Evolutionary conservation across 306 rosid species (phyloP).

Genomic region (Citrullus mucosospermus): DNA sequence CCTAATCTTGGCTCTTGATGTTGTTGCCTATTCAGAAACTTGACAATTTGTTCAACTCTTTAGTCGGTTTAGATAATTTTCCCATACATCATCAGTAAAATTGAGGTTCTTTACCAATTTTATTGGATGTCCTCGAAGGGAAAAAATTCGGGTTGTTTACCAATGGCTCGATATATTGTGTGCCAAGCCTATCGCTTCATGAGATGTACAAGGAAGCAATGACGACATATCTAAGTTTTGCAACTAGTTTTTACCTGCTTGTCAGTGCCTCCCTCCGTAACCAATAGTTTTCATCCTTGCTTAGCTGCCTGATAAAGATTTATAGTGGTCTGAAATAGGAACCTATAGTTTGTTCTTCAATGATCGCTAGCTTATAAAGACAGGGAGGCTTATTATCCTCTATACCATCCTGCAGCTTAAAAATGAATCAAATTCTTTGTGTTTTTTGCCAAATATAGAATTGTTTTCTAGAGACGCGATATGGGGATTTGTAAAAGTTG

Average conservation of each 20-base stretch:
- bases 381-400: background rate
- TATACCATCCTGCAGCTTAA: background rate
- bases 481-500: background rate
- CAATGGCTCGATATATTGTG: background rate
- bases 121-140: background rate
- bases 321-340: background rate
- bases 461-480: background rate
- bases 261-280: background rate
- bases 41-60: background rate
- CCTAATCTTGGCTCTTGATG: background rate
- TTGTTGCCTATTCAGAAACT: background rate
- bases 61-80: background rate
- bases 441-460: background rate
- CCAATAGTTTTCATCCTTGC: background rate
- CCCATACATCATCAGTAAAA: background rate
- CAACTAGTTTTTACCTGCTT: background rate
- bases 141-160: background rate
- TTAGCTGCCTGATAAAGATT: background rate
- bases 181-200: background rate
- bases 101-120: background rate
- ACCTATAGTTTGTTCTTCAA: background rate
- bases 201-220: background rate
- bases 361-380: background rate
- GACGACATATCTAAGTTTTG: background rate
- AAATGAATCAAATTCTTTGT: background rate